These are phyloP conservation scores for Boletus coccyginus DNA, from an alignment of 768 basidiomycete genomes.

Conservation along the genomic window DNA sequence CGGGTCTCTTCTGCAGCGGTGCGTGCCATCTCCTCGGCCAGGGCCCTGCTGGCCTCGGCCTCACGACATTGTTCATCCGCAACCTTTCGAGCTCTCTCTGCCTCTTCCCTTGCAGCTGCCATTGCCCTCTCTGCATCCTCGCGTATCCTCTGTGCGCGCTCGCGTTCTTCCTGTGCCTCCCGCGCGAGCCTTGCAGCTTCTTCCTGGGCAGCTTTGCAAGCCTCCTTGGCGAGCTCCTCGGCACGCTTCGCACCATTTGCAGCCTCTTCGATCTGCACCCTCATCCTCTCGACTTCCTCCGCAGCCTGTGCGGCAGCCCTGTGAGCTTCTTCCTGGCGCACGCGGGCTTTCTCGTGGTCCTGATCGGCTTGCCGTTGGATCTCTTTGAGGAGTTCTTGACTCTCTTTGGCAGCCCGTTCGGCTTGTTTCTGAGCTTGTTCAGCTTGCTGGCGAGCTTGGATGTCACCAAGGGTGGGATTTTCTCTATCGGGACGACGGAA, in stretches of 20 bases:
- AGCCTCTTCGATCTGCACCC: conserved; percentile 7
- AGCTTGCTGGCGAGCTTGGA: conserved; percentile 3
- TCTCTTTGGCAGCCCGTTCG: neutral
- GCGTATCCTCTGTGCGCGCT: too few species aligned
- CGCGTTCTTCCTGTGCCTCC: too few species aligned
- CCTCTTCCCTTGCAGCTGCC: too few species aligned
- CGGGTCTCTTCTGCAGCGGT: conserved; percentile 14
- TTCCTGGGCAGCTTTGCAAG: conserved; percentile 2
- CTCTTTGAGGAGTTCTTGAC: neutral
- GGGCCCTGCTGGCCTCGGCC: too few species aligned
- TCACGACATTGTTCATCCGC: too few species aligned
- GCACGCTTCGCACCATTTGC: neutral
- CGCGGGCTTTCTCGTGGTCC: conserved; percentile 7
- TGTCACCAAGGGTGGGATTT: conserved; percentile 11
- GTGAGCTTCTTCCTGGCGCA: conserved; percentile 8
- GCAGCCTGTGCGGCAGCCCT: conserved; percentile 4
- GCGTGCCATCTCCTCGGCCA: too few species aligned
- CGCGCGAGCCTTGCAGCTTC: too few species aligned
- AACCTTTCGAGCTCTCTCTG: too few species aligned
- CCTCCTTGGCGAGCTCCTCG: conserved; percentile 3
- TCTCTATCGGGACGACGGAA: conserved; percentile 1
- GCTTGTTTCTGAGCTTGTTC: conserved; percentile 6
- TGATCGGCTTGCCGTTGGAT: conserved; percentile 1
- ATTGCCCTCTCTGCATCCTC: too few species aligned
- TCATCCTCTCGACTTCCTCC: conserved; percentile 8